Evolutionary conservation across 2,329 filamentous ascomycete species (phyloP), one percentile per base, ranked within the genome.

Genomic region (Aureobasidium mangrovei): DNA sequence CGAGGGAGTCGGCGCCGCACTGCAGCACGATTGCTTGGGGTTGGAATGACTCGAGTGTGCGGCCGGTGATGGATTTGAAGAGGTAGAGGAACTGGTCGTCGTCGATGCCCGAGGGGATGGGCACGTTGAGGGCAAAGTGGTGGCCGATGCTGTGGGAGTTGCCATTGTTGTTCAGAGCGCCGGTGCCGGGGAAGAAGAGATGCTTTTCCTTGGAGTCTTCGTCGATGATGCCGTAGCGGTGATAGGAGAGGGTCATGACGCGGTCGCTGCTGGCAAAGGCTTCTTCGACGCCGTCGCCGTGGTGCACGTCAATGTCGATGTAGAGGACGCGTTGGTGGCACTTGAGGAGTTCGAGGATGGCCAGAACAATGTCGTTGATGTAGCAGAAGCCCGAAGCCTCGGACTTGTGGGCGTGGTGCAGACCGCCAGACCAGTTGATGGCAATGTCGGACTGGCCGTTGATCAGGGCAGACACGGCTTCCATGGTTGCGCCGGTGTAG

Each of bases 361-460:
- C 89, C 44, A 98, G 80, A 56, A 97, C 93, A 63, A 97, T 97
- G 70, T 98, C 93, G 70, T 98, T 98, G 73, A 97, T 90, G 73
- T 98, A 98, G 74, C 93, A 98, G 71, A 98, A 98, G 0, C 93
- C 93, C 10, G 86, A 91, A 0, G 93, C 91, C 71, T 95, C 90
- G 52, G 85, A 82, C 67, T 91, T 93, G 71, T 97, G 96, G 43
- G 93, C 93, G 66, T 98, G 93, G 70, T 98, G 93, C 31, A 98
- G 79, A 8, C 93, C 93, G 35, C 93, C 93, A 18, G 90, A 93
- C 93, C 93, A 98, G 64, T 95, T 94, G 65, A 98, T 90, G 54
- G 93, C 93, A 66, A 98, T 96, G 65, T 97, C 88, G 31, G 90
- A 89, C 71, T 95, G 87, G 45, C 84, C 79, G 64, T 88, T 86